phyloP scores from a whole-genome alignment of 306 rosid genomes.

The Dalbergia cochinchinensis region DNA sequence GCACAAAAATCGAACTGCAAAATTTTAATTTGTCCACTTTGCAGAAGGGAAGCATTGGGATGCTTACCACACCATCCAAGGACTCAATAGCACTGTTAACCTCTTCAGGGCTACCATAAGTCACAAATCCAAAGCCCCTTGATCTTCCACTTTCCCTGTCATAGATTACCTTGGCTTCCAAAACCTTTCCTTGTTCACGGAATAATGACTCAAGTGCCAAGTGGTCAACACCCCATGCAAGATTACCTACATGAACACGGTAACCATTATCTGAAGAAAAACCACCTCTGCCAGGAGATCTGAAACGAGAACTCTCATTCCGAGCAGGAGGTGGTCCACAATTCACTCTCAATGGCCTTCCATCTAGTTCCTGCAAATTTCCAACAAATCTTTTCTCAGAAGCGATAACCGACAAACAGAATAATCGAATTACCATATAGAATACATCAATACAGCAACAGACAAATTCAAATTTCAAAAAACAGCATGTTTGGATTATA shows the following conservation, averaged over 20 bases:
- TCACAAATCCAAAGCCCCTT: slow-evolving; percentile 95
- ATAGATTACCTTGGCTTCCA: slow-evolving; percentile 90
- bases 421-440: slow-evolving; percentile 11
- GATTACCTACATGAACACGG: slow-evolving; percentile 89
- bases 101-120: slow-evolving; percentile 71
- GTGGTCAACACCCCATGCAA: slow-evolving; percentile 95
- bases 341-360: slow-evolving; percentile 85
- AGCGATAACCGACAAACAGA: neutral
- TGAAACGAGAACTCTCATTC: slow-evolving; percentile 54
- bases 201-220: slow-evolving; percentile 76
- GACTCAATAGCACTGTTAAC: slow-evolving; percentile 77
- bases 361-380: slow-evolving; percentile 73
- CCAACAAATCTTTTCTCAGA: slow-evolving; percentile 38
- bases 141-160: slow-evolving; percentile 99
- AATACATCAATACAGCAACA: neutral
- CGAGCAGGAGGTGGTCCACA: slow-evolving; percentile 85
- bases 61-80: slow-evolving; percentile 87
- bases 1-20: neutral
- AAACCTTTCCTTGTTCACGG: slow-evolving; percentile 76
- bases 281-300: slow-evolving; percentile 55
- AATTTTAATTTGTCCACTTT: neutral
- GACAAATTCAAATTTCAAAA: neutral
- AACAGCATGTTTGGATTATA: neutral
- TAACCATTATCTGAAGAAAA: slow-evolving; percentile 45
- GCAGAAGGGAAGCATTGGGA: neutral